Base-by-base conservation (phyloP, 169 alveolate genomes). In the Plasmodium berghei region DNA sequence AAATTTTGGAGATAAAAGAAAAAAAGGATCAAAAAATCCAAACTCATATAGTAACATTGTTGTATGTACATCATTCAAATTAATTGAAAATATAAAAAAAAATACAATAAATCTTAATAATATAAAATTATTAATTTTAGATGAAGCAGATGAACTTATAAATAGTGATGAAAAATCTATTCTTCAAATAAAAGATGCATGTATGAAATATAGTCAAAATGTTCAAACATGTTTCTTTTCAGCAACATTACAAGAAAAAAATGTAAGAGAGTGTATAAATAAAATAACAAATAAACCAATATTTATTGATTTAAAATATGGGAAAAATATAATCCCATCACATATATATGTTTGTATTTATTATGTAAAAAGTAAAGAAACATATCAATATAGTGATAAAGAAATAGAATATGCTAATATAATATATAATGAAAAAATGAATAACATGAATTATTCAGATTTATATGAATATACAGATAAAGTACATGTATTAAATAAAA, bases 141-240 rank as follows among this genome's bases (percentile, higher is more conserved):
- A 90, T 42, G 94, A 90, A 83, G 94, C 94, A 26, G 94, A 90
- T 20, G 94, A 90, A 63, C 88, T 90, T 40, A 58, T 90, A 16
- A 83, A 85, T 56, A 88, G 46, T 62, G 94, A 90, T 61, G 77
- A 59, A 16, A 62, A 34, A 12, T 52, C 88, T 20, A 86, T 90
- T 20, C 20, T 61, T 42, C 26, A 71, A 62, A 83, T 90, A 45
- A 72, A 75, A 59, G 87, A 63, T n/a, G 18, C 52, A 28, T 55
- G 88, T 18, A 72, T 70, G 45, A 72, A 62, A 46, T 49, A 70
- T n/a, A 64, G 92, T 16, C 80, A 48, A 24, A 69, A 73, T 56
- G 67, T 90, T 20, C 94, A 90, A 56, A 89, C 90, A 1, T 89
- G 80, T 5, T 63, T 90, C 66, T 90, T 83, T 61, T 90, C 94